A percentile compares a stretch with the other conserved stretches of the same genome.
phyloP scores from a whole-genome alignment of 179 eudicot genomes.

The Beta corolliflora region DNA sequence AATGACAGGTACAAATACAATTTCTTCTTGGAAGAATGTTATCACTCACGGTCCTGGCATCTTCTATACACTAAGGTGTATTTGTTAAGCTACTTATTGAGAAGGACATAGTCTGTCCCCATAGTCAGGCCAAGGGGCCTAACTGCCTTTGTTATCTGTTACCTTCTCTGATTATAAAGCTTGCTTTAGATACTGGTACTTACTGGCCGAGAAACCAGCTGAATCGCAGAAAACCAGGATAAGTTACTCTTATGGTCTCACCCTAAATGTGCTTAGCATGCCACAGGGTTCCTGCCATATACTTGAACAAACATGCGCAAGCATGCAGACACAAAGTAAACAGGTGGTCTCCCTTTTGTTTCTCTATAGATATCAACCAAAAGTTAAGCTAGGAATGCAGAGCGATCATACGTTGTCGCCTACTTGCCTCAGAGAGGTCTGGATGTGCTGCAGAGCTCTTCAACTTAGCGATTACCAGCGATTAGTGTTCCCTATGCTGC shows the following conservation, averaged over 20 bases:
- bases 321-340: not conserved
- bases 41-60: no score
- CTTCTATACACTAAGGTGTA: no score
- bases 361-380: not conserved
- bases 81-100: not conserved
- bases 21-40: no score
- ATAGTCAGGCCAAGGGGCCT: not conserved
- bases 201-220: not conserved
- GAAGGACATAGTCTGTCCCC: not conserved
- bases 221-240: not conserved
- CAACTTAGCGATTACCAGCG: no score
- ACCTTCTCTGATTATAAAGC: not conserved
- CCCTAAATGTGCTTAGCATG: not conserved
- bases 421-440: no score
- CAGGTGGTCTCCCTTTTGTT: not conserved
- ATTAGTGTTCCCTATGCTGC: no score
- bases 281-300: not conserved
- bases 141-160: not conserved
- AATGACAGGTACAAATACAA: not conserved
- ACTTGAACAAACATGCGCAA: not conserved
- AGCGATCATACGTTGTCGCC: no score
- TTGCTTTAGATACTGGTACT: not conserved
- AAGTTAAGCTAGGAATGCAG: no score
- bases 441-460: no score
- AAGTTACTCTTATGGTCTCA: not conserved